Percentiles rank a stretch among this genome's conserved stretches.
phyloP scores from a whole-genome alignment of 371 early-diverging fungal genomes.

The Mucor mucedo region DNA sequence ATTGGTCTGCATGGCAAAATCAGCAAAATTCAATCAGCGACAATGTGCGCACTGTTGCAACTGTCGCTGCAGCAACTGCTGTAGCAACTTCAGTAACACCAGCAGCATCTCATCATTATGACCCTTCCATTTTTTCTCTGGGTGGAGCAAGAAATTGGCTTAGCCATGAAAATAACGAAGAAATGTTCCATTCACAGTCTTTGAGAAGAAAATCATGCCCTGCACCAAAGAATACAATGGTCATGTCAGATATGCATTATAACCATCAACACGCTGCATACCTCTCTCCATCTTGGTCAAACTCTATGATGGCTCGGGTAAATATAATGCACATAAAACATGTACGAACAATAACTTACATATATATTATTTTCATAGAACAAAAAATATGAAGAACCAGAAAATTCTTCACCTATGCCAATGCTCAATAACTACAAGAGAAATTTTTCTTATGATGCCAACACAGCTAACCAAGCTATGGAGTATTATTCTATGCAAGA shows the following conservation, averaged over 20 bases:
- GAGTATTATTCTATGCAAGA: conserved; percentile 30
- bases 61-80: conserved; percentile 39
- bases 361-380: background rate
- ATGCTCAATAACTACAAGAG: conserved; percentile 7
- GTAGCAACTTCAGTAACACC: conserved; percentile 17
- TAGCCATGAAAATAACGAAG: background rate
- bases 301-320: conserved; percentile 8
- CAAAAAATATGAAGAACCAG: background rate
- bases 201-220: conserved; percentile 21
- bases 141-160: conserved; percentile 2
- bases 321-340: background rate
- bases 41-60: conserved; percentile 37
- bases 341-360: background rate
- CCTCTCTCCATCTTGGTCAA: conserved; percentile 10
- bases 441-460: conserved; percentile 17
- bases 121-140: background rate
- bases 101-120: conserved; percentile 5
- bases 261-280: conserved; percentile 2
- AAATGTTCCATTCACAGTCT: background rate
- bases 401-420: conserved; percentile 6
- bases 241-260: conserved; percentile 1
- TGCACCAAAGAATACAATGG: background rate
- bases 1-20: conserved; percentile 6
- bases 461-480: background rate
- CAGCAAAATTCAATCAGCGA: conserved; percentile 11